These are phyloP conservation scores for Pseudogymnoascus sp. DNA, from an alignment of 2,329 filamentous ascomycete genomes.

Conservation along the genomic window DNA sequence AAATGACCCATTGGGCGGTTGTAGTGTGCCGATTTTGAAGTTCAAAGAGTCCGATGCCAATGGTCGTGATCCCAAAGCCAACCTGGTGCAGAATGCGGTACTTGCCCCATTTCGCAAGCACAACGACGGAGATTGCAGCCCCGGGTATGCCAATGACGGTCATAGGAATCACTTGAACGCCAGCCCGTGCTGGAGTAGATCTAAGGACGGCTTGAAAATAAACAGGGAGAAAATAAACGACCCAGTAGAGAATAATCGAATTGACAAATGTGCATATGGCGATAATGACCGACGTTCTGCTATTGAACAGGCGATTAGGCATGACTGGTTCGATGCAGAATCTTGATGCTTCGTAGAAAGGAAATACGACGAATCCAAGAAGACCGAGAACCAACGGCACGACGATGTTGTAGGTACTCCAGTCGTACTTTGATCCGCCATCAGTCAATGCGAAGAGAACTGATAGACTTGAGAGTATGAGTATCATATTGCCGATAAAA, in stretches of 20 bases:
- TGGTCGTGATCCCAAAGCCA: conserved; percentile 9
- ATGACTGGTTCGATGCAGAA: conserved; percentile 13
- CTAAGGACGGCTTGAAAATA: conserved; percentile 10
- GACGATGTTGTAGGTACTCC: conserved; percentile 35
- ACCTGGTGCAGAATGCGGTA: background rate
- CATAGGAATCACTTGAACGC: background rate
- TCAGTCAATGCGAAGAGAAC: conserved; percentile 39
- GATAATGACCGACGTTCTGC: conserved; percentile 8
- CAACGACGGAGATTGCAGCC: background rate
- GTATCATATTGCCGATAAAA: conserved; percentile 36
- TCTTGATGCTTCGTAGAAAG: conserved; percentile 14
- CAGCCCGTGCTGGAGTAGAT: background rate
- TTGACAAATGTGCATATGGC: conserved; percentile 33
- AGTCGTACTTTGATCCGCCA: conserved; percentile 37
- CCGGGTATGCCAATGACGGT: background rate
- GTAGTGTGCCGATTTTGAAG: conserved; percentile 33
- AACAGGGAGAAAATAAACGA: conserved; percentile 13
- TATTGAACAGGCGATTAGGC: conserved; percentile 10
- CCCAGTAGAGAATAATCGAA: conserved; percentile 31
- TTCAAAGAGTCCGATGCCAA: conserved; percentile 32
- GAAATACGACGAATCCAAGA: conserved; percentile 32
- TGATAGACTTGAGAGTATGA: conserved; percentile 34
- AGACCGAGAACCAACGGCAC: conserved; percentile 38
- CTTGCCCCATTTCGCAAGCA: conserved; percentile 2
- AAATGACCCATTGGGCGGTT: conserved; percentile 35